phyloP scores from a whole-genome alignment of 352 stramenopile genomes.

The Globisporangium canariense region DNA sequence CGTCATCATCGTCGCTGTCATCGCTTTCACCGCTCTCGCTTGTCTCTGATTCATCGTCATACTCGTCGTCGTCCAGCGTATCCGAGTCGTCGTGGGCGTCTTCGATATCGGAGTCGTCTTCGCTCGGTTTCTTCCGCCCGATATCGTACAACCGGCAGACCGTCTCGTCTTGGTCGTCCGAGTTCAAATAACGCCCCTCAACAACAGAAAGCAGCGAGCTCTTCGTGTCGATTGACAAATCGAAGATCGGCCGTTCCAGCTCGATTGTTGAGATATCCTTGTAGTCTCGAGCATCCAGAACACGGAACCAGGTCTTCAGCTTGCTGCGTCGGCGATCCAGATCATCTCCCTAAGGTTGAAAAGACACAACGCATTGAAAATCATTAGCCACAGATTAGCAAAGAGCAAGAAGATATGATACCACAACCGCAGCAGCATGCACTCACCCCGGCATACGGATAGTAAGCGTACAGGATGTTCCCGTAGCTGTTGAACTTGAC shows the following conservation, averaged over 20 bases:
- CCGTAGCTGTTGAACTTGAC: slow-evolving; percentile 72
- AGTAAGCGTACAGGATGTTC: slow-evolving; percentile 82
- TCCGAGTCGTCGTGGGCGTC: slow-evolving; percentile 68
- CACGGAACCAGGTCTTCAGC: slow-evolving; percentile 82
- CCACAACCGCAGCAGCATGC: background rate
- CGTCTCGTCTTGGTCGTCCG: slow-evolving; percentile 64
- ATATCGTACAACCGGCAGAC: slow-evolving; percentile 87
- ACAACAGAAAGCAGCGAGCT: slow-evolving; percentile 68
- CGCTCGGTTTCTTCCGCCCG: slow-evolving; percentile 74
- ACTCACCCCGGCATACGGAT: slow-evolving; percentile 62
- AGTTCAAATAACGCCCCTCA: slow-evolving; percentile 71
- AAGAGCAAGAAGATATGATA: background rate
- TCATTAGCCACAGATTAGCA: background rate
- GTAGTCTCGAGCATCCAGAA: slow-evolving; percentile 80
- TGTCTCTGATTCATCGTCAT: slow-evolving; percentile 60
- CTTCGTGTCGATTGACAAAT: slow-evolving; percentile 61
- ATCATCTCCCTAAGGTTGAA: slow-evolving; percentile 41
- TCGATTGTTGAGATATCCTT: slow-evolving; percentile 84
- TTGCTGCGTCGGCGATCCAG: slow-evolving; percentile 55
- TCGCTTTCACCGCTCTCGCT: slow-evolving; percentile 40
- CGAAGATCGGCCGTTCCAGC: slow-evolving; percentile 72
- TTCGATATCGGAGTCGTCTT: slow-evolving; percentile 88
- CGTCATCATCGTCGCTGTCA: slow-evolving; percentile 44
- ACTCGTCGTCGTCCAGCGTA: slow-evolving; percentile 74
- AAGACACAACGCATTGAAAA: slow-evolving; percentile 9